Base-by-base conservation (phyloP, 1,284 basidiomycete genomes). In the Meripilus lineatus region DNA sequence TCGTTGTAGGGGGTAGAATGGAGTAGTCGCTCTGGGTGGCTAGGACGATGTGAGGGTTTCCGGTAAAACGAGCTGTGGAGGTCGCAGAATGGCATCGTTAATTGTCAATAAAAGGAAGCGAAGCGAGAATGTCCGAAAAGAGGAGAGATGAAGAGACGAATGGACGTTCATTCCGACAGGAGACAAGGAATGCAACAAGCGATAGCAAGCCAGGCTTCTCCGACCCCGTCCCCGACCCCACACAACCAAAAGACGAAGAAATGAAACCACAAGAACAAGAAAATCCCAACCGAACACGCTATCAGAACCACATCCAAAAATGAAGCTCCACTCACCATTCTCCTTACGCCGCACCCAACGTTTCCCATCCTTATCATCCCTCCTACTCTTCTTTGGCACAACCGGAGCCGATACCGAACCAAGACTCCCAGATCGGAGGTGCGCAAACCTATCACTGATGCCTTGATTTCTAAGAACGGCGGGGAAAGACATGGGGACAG, bases 291-390 rank as follows among this genome's bases (percentile, higher is more conserved):
- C n/a, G n/a, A n/a, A n/a, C n/a, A n/a, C n/a, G n/a, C n/a, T n/a
- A n/a, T n/a, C n/a, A n/a, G n/a, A n/a, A n/a, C n/a, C n/a, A n/a
- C n/a, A n/a, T n/a, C n/a, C n/a, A n/a, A n/a, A n/a, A n/a, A n/a
- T n/a, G n/a, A n/a, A n/a, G n/a, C n/a, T 18, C 17, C 15, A 62
- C 72, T 41, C 33, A 87, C 86, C 79, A 49, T 90, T 90, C 54
- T 89, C 86, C 57, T 78, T 83, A 25, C 87, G 72, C 51, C 84
- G 66, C 5, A 79, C 62, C 79, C 81, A 85, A 20, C 84, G 79
- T 62, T 84, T 89, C 32, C 87, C 88, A 51, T 86, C 82, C 46
- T 78, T 81, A 37, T 81, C 79, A 39, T 77, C 74, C 28, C 65
- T 48, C 40, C 63, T 65, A 41, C 52, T 66, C 58, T 70, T 77